Percentiles rank a stretch among this genome's conserved stretches.
Evolutionary conservation across 106 monocot genomes (phyloP).

Genomic region (Xerophyta viscosa): DNA sequence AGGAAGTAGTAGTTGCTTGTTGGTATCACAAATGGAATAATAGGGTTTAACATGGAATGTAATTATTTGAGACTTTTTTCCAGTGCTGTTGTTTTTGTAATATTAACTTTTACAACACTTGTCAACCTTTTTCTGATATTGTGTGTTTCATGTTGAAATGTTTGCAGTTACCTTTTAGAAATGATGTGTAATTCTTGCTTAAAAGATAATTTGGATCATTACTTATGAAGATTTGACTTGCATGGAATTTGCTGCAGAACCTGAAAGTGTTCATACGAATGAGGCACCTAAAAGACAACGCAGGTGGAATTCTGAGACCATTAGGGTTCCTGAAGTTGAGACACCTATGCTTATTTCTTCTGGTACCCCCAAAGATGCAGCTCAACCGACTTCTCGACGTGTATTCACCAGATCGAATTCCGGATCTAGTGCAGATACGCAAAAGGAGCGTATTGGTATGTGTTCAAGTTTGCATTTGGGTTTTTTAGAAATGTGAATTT

Average conservation of each 20-base stretch:
- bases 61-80: too few species aligned
- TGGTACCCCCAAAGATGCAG: conserved; percentile 30
- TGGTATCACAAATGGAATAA: too few species aligned
- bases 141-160: too few species aligned
- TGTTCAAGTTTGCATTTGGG: background rate
- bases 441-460: conserved; percentile 74
- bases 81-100: too few species aligned
- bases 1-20: too few species aligned
- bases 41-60: too few species aligned
- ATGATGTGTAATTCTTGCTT: too few species aligned
- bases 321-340: conserved; percentile 46
- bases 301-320: conserved; percentile 56
- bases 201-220: background rate
- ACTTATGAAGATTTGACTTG: background rate
- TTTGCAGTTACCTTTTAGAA: background rate
- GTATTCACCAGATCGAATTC: conserved; percentile 52
- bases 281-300: conserved; percentile 72
- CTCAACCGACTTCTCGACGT: conserved; percentile 28
- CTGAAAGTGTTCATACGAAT: conserved; percentile 17
- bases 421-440: conserved; percentile 37
- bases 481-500: too few species aligned
- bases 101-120: too few species aligned
- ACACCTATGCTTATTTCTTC: conserved; percentile 23
- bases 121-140: too few species aligned
- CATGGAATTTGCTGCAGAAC: conserved; percentile 13